These are phyloP conservation scores for Arabis alpina DNA, from an alignment of 345 rosid species.

Conservation along the genomic window DNA sequence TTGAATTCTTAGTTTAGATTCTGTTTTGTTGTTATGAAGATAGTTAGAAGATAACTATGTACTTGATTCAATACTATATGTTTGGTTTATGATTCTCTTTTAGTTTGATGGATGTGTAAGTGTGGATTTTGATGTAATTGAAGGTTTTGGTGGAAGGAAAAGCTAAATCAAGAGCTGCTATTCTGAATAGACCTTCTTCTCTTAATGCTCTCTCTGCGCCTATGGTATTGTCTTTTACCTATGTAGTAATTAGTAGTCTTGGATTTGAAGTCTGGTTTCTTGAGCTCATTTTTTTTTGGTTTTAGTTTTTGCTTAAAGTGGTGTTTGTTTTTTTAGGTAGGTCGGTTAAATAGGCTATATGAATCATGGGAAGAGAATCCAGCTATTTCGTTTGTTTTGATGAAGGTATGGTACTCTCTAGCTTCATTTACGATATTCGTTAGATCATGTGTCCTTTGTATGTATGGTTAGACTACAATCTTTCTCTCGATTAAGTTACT, in stretches of 20 bases:
- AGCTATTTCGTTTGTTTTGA: slow-evolving; percentile 73
- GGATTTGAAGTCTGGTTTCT: not conserved
- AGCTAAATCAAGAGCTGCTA: slow-evolving; percentile 85
- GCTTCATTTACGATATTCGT: not conserved
- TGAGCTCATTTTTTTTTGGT: not conserved
- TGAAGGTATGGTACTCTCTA: slow-evolving; percentile 67
- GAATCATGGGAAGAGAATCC: slow-evolving; percentile 97
- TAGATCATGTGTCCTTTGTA: not conserved
- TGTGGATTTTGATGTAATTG: slow-evolving; percentile 18
- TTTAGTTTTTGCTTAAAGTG: not conserved
- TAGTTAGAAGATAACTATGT: slow-evolving; percentile 9
- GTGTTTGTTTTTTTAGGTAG: slow-evolving; percentile 49
- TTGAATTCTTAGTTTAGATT: not conserved
- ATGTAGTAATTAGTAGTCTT: not conserved
- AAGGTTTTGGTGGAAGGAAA: slow-evolving; percentile 91
- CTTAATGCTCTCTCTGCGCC: slow-evolving; percentile 77
- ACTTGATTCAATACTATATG: not conserved
- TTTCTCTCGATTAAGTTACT: slow-evolving; percentile 42
- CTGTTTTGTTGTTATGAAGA: not conserved
- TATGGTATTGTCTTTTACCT: slow-evolving; percentile 53
- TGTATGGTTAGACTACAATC: not conserved
- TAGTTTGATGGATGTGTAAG: slow-evolving; percentile 1
- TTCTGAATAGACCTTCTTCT: slow-evolving; percentile 72
- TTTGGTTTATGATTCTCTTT: slow-evolving; percentile 7
- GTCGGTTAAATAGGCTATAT: slow-evolving; percentile 74